Base-by-base conservation (phyloP, 768 basidiomycete genomes). In the button mushroom (Agaricus bisporus) region DNA sequence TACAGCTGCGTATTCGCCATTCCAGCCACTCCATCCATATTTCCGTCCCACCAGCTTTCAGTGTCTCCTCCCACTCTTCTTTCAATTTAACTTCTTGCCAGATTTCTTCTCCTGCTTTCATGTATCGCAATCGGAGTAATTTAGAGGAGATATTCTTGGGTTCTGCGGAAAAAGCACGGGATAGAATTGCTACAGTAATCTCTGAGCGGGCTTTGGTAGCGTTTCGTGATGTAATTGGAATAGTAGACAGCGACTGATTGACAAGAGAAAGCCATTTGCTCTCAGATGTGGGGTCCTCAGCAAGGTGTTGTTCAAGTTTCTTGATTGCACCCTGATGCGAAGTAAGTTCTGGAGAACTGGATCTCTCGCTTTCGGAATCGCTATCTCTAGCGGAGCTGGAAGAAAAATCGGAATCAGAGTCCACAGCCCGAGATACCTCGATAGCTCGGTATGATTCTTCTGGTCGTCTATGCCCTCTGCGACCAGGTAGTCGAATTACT, bases 11-110 rank as follows among this genome's bases (percentile, higher is more conserved):
- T 32, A 88, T 79, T 54, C 77, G 75, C 87, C 87, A 91, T 58
- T 87, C 85, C 2, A 91, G 61, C 88, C 89, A 92, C 58, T 85
- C 85, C 70, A 91, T 77, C 79, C 83, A 86, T 22, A 91, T 72
- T 36, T 82, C 79, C 25, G 75, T 65, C 35, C 75, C 78, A 26
- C 79, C 75, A 4, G 78, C 59, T 37, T 68, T 70, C 57, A 90
- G 64, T 2, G 85, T 81, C 17, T 75, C 72, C 51, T 88, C 83
- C 91, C 91, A 93, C 59, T 90, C 86, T 3, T 71, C 70, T 20
- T 62, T 50, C 15, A 85, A 60, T 65, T 81, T 80, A 41, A 70
- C 71, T 51, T 73, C 73, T 20, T 76, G 64, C 88, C 88, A 91
- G 15, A 86, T 61, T 55, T 87, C 81, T 66, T 88, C 86, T 15